Evolutionary conservation across 208 protist species (phyloP), one percentile per base, ranked within the genome.

Genomic region (Herpetomonas tarakana): DNA sequence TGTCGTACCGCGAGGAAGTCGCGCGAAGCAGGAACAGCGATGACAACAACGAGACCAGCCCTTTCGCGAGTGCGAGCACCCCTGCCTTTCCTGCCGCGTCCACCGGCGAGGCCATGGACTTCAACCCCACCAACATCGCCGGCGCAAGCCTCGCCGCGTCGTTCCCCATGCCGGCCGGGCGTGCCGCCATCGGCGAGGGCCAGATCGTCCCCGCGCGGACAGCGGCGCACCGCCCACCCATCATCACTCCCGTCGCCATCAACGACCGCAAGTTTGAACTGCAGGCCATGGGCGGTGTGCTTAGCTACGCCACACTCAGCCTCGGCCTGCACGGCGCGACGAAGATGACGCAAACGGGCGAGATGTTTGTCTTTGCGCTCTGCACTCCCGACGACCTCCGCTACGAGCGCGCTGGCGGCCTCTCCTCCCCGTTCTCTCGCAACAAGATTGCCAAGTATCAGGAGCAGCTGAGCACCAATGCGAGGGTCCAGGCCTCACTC

Each of bases 251-350:
- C 19, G 85, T 92, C 9, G 60, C 67, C 51, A 76, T 94, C 41
- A 92, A 94, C 71, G 88, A 94, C 60, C 72, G 69, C 38, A 60
- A 58, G 28, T 82, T 94, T 25, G 88, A 94, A 59, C 50, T 94
- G 52, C 88, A 94, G 67, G 60, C 82, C 21, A 74, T 92, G 72
- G 80, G 84, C 30, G 88, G 88, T 22, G 22, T 88, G 18, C 22
- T 82, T n/a, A 65, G 91, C 58, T 91, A 88, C 67, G 74, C 65
- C 30, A 49, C 69, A 19, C 61, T 94, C 24, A 63, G 76, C n/a
- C 25, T 82, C 19, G 75, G 77, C n/a, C 52, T 90, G 1, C 71
- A 35, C 29, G 71, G 73, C n/a, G 61, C 78, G 16, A 64, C 46
- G 0, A 90, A 88, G 59, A 57, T 94, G 24, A 64, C 77, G 47